Base-by-base conservation (phyloP, 441 rosid genomes). In the Sinapis alba region DNA sequence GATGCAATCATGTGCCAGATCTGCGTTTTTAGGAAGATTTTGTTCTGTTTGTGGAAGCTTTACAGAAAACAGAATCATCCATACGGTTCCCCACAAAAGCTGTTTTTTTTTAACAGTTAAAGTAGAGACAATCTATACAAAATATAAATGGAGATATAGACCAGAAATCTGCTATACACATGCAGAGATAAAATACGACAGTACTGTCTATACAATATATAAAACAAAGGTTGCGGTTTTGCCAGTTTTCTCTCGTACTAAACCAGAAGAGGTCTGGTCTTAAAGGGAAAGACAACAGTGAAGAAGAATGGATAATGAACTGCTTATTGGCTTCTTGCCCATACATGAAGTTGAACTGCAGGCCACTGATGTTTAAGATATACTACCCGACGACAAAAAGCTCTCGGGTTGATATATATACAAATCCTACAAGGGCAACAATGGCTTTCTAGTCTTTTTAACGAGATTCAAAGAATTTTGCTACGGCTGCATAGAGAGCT, bases 401-500 rank as follows among this genome's bases (percentile, higher is more conserved):
- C 41, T 68, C 79, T 41, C 50, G 20, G 68, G 65, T 60, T n/a
- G 57, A 65, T 60, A 45, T 51, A 53, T 26, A 16, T 20, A 36
- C 45, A 21, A 43, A 43, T 66, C 65, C 65, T 67, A 72, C 41
- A 60, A 27, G 12, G 7, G 18, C 16, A 43, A 43, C 9, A 71
- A 47, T 65, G 59, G 20, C 36, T 71, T 69, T 69, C 38, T 30
- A 51, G 41, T 30, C 72, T 30, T 65, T 65, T 83, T 73, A 84
- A 78, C 83, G 74, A 15, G 88, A 75, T 79, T 86, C 83, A 18
- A 90, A 91, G 83, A 92, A 91, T 26, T 65, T 83, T 62, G 97
- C 90, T 72, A 90, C 96, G 0, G 97, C 93, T 18, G 84, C 32
- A 78, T 93, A 95, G 74, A 95, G 97, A 77, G 88, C 88, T 78